A percentile compares a stretch with the other conserved stretches of the same genome.
Evolutionary conservation across 371 early-diverging fungal species (phyloP).

Genomic region (Mucor racemosus): DNA sequence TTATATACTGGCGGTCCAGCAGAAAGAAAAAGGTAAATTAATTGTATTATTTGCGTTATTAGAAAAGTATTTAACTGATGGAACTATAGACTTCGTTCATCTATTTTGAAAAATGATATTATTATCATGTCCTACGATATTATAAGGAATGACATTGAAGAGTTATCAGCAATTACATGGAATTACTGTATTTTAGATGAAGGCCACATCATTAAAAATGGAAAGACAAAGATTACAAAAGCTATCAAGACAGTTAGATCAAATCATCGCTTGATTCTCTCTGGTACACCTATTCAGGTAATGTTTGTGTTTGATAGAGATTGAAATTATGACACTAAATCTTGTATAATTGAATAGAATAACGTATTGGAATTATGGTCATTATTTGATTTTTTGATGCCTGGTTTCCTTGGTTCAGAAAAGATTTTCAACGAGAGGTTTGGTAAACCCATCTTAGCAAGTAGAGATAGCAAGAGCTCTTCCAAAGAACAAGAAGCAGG

Average conservation of each 20-base stretch:
- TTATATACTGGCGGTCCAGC: conserved; percentile 84
- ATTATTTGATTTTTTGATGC: conserved; percentile 98
- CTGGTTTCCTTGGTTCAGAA: conserved; percentile 95
- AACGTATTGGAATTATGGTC: conserved; percentile 98
- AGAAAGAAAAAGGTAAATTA: conserved; percentile 72
- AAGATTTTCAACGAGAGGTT: conserved; percentile 89
- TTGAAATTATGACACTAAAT: neutral
- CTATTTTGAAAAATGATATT: conserved; percentile 69
- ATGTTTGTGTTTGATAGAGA: neutral
- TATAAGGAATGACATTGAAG: conserved; percentile 94
- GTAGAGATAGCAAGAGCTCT: conserved; percentile 87
- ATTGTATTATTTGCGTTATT: too few species aligned
- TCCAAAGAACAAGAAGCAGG: conserved; percentile 84
- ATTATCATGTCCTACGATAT: conserved; percentile 97
- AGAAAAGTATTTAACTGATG: neutral
- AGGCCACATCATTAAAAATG: conserved; percentile 99
- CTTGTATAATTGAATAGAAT: conserved; percentile 58
- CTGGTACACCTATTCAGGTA: conserved; percentile 98
- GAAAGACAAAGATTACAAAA: conserved; percentile 92
- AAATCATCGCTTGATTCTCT: conserved; percentile 91
- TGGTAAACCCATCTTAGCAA: conserved; percentile 89
- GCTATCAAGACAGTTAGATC: conserved; percentile 86
- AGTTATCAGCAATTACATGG: conserved; percentile 75
- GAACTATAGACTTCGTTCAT: conserved; percentile 39
- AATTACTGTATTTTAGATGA: conserved; percentile 99